Conservation (phyloP, 2,329 filamentous ascomycete species). For the Fusarium nygamai region DNA sequence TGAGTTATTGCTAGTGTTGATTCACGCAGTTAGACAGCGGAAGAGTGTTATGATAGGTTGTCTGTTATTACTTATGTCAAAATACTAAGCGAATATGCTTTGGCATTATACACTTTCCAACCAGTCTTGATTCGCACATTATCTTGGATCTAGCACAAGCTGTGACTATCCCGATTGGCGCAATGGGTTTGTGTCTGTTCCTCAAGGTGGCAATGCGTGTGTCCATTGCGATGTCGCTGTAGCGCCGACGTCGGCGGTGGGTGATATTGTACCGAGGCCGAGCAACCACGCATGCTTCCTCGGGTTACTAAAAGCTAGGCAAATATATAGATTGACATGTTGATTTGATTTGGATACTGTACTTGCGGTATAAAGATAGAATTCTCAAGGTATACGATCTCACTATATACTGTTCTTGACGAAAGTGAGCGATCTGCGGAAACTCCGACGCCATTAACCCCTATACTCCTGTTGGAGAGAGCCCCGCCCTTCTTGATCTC, state of each 20-base stretch:
- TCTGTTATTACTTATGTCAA: conserved; percentile 34
- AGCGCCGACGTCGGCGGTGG: conserved; percentile 7
- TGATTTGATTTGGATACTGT: neutral
- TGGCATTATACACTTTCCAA: neutral
- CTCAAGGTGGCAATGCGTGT: neutral
- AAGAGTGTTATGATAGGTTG: conserved; percentile 41
- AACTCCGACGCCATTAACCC: conserved; percentile 32
- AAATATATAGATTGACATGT: neutral
- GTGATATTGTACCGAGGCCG: neutral
- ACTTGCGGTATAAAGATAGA: neutral
- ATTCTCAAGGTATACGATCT: neutral
- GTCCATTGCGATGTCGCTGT: conserved; percentile 1
- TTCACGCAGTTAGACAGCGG: conserved; percentile 35
- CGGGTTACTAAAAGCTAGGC: neutral
- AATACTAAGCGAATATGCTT: conserved; percentile 24
- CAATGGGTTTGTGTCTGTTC: neutral
- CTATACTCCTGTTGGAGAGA: conserved; percentile 5
- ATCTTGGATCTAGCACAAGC: neutral
- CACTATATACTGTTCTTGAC: neutral
- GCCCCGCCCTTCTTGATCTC: neutral
- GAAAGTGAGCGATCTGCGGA: neutral
- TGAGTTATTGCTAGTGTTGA: conserved; percentile 12
- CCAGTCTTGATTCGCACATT: neutral
- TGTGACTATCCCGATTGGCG: neutral
- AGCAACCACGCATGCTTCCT: neutral